Percentiles rank a stretch among this genome's conserved stretches.
These are phyloP conservation scores for Aspergillus nidulans DNA, from an alignment of 495 filamentous ascomycete species.

Conservation along the genomic window DNA sequence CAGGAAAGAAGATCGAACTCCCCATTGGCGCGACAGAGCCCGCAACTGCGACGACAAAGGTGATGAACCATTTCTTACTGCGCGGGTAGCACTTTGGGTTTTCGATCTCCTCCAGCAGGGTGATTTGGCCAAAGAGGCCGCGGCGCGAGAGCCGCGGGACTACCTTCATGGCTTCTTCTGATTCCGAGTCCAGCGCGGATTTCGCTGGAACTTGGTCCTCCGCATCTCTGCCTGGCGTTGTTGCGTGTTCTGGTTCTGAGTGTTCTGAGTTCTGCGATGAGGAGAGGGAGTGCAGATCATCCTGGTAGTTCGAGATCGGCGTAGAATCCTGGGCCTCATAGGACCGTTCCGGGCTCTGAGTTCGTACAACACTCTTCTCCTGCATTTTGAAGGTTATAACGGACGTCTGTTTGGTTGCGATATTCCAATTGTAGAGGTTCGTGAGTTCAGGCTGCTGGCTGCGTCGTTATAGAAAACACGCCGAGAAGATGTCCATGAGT, in stretches of 20 bases:
- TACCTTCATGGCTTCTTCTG: conserved; percentile 26
- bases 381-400: neutral
- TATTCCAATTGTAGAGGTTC: neutral
- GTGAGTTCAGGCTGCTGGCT: neutral
- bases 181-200: conserved; percentile 14
- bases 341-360: neutral
- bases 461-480: neutral
- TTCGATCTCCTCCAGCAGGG: conserved; percentile 79
- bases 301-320: neutral
- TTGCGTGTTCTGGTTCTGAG: neutral
- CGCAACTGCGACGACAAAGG: conserved; percentile 70
- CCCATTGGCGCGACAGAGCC: conserved; percentile 79
- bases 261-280: neutral
- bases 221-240: conserved; percentile 20
- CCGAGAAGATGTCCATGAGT: neutral
- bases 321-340: neutral
- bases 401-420: neutral
- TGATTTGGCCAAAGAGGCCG: conserved; percentile 68
- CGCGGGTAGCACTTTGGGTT: conserved; percentile 67
- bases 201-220: conserved; percentile 10
- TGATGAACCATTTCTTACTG: conserved; percentile 80
- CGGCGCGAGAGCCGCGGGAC: conserved; percentile 66
- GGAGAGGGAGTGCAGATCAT: conserved; percentile 9
- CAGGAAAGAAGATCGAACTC: conserved; percentile 77
- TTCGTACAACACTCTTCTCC: neutral